Percentiles rank a stretch among this genome's conserved stretches.
These are phyloP conservation scores for Candida multigemmis DNA, from an alignment of 805 yeast species.

Conservation along the genomic window DNA sequence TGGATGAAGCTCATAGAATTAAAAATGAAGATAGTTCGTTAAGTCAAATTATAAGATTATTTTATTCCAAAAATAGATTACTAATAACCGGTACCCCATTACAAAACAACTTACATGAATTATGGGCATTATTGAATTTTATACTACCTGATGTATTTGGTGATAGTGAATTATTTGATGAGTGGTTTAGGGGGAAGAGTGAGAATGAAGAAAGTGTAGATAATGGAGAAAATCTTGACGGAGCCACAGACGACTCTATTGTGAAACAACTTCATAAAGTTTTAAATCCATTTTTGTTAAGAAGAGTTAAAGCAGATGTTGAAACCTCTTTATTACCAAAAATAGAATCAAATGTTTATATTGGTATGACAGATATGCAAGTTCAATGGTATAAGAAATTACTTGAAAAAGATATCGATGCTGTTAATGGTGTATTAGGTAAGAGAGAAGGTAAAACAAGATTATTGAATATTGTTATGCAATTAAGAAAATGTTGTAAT, in stretches of 20 bases:
- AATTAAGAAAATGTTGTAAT: constrained; percentile 90
- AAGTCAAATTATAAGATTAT: constrained; percentile 85
- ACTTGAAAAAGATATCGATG: constrained; percentile 88
- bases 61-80: constrained; percentile 76
- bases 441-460: constrained; percentile 90
- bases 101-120: constrained; percentile 89
- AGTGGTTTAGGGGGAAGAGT: constrained; percentile 68
- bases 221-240: constrained; percentile 20
- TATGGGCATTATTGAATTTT: constrained; percentile 92
- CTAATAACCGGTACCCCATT: constrained; percentile 94
- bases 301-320: constrained; percentile 90
- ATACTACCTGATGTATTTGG: constrained; percentile 91
- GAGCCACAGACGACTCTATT: constrained; percentile 58
- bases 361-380: constrained; percentile 96
- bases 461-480: constrained; percentile 91
- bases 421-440: constrained; percentile 93
- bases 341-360: constrained; percentile 80
- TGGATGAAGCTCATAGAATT: constrained; percentile 95
- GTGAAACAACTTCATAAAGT: constrained; percentile 86
- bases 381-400: constrained; percentile 82
- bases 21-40: constrained; percentile 89
- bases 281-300: constrained; percentile 74
- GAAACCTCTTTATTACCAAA: constrained; percentile 87
- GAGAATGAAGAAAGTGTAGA: constrained; percentile 21
- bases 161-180: constrained; percentile 82